Evolutionary conservation across 2,329 filamentous ascomycete genomes (phyloP).

Genomic region (Trichoderma asperellum): DNA sequence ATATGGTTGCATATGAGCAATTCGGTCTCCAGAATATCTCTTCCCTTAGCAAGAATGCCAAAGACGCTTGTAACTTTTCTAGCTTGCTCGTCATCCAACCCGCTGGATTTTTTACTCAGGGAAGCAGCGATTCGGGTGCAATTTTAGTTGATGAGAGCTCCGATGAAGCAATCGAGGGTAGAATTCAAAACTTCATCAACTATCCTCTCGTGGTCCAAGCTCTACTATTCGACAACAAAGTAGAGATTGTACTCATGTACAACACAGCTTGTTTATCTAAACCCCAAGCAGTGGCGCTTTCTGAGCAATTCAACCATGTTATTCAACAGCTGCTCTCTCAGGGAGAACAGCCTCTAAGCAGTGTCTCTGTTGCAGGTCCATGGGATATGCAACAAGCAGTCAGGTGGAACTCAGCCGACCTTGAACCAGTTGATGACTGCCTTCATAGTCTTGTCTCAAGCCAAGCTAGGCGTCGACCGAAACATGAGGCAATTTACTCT

Average conservation of each 20-base stretch:
- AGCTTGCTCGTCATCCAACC: constrained; percentile 29
- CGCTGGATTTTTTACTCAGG: not conserved
- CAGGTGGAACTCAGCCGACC: not conserved
- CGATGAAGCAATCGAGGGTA: not conserved
- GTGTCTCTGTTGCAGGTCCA: constrained; percentile 3
- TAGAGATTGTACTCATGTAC: constrained; percentile 23
- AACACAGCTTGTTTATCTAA: not conserved
- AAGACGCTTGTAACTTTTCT: constrained; percentile 26
- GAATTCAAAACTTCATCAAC: constrained; percentile 17
- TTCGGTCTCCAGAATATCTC: constrained; percentile 39
- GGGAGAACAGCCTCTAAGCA: not conserved
- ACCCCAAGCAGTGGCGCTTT: constrained; percentile 1
- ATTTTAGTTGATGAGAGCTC: not conserved
- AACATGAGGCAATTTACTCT: constrained; percentile 26
- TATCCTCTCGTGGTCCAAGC: constrained; percentile 18
- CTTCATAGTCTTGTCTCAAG: constrained; percentile 16
- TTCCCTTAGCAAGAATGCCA: constrained; percentile 25
- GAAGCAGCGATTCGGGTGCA: not conserved
- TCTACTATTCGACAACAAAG: not conserved
- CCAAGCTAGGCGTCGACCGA: constrained; percentile 6
- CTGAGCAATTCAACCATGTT: constrained; percentile 14
- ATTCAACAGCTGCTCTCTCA: constrained; percentile 2
- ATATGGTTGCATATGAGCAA: constrained; percentile 36
- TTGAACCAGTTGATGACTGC: not conserved
- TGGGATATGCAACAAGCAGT: constrained; percentile 21